Conservation (phyloP, 2,329 filamentous ascomycete species). For the Cercospora citrullina region DNA sequence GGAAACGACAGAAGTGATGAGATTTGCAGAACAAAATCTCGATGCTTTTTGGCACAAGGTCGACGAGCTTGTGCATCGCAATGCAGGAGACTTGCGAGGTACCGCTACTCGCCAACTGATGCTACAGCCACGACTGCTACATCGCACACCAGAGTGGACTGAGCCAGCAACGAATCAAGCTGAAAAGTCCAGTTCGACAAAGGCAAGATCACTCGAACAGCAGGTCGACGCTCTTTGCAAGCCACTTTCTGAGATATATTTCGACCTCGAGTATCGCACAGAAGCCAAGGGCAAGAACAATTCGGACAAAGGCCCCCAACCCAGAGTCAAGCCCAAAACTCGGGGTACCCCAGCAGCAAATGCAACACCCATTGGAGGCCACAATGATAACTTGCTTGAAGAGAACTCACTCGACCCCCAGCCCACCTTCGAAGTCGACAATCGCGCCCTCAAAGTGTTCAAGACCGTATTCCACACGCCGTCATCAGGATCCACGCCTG, state of each 20-base stretch:
- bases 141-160: slow-evolving; percentile 22
- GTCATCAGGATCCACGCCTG: slow-evolving; percentile 39
- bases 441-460: slow-evolving; percentile 47
- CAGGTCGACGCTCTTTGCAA: slow-evolving; percentile 12
- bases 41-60: slow-evolving; percentile 22
- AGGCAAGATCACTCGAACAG: background rate
- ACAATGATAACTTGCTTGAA: background rate
- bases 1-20: slow-evolving; percentile 19
- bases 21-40: slow-evolving; percentile 11
- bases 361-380: background rate
- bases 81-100: slow-evolving; percentile 8
- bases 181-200: background rate
- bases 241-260: slow-evolving; percentile 34
- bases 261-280: slow-evolving; percentile 28
- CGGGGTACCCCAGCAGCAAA: background rate
- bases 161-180: slow-evolving; percentile 2
- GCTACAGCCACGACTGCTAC: slow-evolving; percentile 10
- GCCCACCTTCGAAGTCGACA: slow-evolving; percentile 40
- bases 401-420: slow-evolving; percentile 3
- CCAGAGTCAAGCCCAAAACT: slow-evolving; percentile 17
- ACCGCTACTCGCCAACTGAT: background rate
- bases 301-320: background rate
- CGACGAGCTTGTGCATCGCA: slow-evolving; percentile 15
- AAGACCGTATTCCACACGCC: slow-evolving; percentile 44
- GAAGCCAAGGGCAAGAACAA: slow-evolving; percentile 10